phyloP scores from a whole-genome alignment of 306 rosid genomes.

The Quillaja saponaria region DNA sequence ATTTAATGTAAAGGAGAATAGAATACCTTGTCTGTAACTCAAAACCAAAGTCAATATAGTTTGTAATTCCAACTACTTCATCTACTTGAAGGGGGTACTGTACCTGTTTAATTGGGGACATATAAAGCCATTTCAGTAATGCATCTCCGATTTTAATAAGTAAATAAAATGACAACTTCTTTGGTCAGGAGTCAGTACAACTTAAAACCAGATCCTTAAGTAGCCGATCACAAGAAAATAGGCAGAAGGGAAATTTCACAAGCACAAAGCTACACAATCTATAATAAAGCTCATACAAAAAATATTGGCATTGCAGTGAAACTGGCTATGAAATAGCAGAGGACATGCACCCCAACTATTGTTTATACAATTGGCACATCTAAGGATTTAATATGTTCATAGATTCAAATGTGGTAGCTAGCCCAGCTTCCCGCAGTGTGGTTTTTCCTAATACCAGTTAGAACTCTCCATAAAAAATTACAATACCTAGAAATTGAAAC shows the following conservation, averaged over 20 bases:
- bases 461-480: too few species aligned
- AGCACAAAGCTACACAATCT: background rate
- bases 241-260: constrained; percentile 18
- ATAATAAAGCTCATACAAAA: constrained; percentile 11
- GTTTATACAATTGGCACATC: constrained; percentile 2
- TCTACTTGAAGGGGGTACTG: constrained; percentile 82
- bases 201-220: constrained; percentile 1
- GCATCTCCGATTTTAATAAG: background rate
- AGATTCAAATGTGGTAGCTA: constrained; percentile 10
- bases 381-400: constrained; percentile 15
- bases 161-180: background rate
- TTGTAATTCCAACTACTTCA: constrained; percentile 86
- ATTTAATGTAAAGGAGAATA: constrained; percentile 31
- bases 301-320: constrained; percentile 12
- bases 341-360: constrained; percentile 11
- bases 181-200: background rate
- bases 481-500: too few species aligned
- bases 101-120: constrained; percentile 65
- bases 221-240: constrained; percentile 3
- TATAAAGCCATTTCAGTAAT: constrained; percentile 25
- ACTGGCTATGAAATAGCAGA: background rate
- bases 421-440: constrained; percentile 9
- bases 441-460: background rate
- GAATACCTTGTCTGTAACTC: constrained; percentile 78
- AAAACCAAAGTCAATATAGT: constrained; percentile 94